Base-by-base conservation (phyloP, 1,139 yeast species). In the Debaryomyces sp. region DNA sequence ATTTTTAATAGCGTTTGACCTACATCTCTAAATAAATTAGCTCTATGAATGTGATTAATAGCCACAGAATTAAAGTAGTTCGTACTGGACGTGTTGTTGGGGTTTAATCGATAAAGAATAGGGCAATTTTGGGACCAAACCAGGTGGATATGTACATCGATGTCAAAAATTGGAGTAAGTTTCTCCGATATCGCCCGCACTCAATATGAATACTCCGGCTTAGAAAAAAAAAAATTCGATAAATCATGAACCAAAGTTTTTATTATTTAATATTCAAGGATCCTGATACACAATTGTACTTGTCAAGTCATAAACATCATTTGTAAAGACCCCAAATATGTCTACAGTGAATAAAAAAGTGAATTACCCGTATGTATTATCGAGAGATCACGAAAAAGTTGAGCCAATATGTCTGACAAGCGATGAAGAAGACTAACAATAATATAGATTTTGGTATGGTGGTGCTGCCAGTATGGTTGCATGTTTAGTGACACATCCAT, bases 381-480 rank as follows among this genome's bases (percentile, higher is more conserved):
- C 21, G 4, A 32, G 21, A 29, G 15, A 29, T n/a, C n/a, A 38
- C 24, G 13, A 22, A 17, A 15, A 15, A 15, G 21, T 7, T 29
- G 18, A n/a, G 10, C 10, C 18, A 15, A 43, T 21, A 10, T 26
- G 7, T 32, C 39, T 35, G 21, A 22, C 38, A 22, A 5, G 23
- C 22, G 40, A 32, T 24, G 32, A 33, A 24, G 9, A 15, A 17
- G 18, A 38, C 26, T 44, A 32, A 39, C 38, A 22, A 38, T 35
- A 24, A 15, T 27, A 32, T 41, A 73, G 77, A 41, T 75, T 76
- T 53, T 76, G 80, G 80, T 76, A 75, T 56, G 81, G 81, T 33
- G 81, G 84, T 46, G 85, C 82, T 13, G 82, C 88, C n/a, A 84
- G 88, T 53, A 81, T 82, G 77, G 75, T 78, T 39, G 89, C 89